Evolutionary conservation across 2,329 filamentous ascomycete species (phyloP), one percentile per base, ranked within the genome.

Genomic region (Paraconiothyrium brasiliense): DNA sequence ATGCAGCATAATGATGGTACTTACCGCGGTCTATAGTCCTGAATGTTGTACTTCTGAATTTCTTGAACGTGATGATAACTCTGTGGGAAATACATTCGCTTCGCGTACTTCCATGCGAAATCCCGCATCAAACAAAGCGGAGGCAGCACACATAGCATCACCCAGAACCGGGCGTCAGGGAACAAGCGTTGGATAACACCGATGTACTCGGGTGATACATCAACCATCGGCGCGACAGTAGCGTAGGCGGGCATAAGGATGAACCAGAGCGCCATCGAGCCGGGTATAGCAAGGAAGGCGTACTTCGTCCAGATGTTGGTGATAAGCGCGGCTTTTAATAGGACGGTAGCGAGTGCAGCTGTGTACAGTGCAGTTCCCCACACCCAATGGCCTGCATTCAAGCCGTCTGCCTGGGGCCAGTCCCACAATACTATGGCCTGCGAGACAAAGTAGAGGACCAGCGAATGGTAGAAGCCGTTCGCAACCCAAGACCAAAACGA

Each of bases 271-370:
- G 90, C 80, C 86, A 99, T 91, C 64, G 92, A 96, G 41, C 95
- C 95, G 0, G 95, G 95, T 66, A 99, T 99, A 37, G 95, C 93
- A 67, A 98, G 87, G 67, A 99, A 88, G 63, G 96, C 94, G 79
- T 97, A 99, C 81, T 99, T 99, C 51, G 95, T 99, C 95, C 95
- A 99, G 80, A 97, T 94, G 79, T 93, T 97, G 24, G 94, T 97
- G 67, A 98, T 92, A 62, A 99, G 85, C 0, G 93, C 93, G 3
- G 95, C 95, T 82, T 99, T 99, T 65, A 93, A 92, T 4, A 99
- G 88, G 0, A 98, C 94, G 0, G 95, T 98, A 27, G 94, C 87
- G 24, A 99, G 87, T n/a, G 93, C 93, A 7, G 95, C 90, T 1
- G 93, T 97, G 82, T 99, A 99, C 27, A 97, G 85, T n/a, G 91